Base-by-base conservation (phyloP, 83 land plant species). In the Isoetes engelmannii region DNA sequence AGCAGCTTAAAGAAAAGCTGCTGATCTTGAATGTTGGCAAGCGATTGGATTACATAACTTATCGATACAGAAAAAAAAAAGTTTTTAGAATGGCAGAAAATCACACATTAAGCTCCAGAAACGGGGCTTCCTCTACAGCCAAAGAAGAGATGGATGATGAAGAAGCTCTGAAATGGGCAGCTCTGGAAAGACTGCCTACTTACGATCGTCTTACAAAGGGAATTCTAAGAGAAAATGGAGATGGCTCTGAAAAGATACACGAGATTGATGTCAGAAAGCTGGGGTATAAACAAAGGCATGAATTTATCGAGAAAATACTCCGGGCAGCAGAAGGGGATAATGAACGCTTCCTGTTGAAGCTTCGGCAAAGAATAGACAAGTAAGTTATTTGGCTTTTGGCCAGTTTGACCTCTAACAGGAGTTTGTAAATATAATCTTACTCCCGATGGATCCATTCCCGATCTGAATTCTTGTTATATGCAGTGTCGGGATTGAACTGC, bases 161-260 rank as follows among this genome's bases (percentile, higher is more conserved):
- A 5, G 79, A 77, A 49, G 72, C 53, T 64, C 72, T 70, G 44
- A 66, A 41, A 28, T 71, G 82, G 82, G 82, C 82, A 12, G 83
- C 82, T 4, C 66, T 80, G 45, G 77, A 78, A 67, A 70, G 70
- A 46, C 77, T 80, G 18, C 82, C 82, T 10, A 80, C 82, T 7
- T 70, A 59, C 57, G 61, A 78, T 37, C 70, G 82, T 13, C 47
- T 72, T 17, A 60, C 78, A 15, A 77, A 57, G 12, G 63, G 69
- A 0, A 41, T 77, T 49, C 8, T 76, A 42, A 20, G 2, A 60
- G 44, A 15, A 6, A 47, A 61, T 4, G 65, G 28, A 8, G 46
- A 41, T 17, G 82, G 48, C 21, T 17, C 45, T 4, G 64, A 17
- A 68, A 75, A 44, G 45, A 12, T 12, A 17, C 15, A 12, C 17